phyloP scores from a whole-genome alignment of 495 filamentous ascomycete species.

The Neurospora sp. region DNA sequence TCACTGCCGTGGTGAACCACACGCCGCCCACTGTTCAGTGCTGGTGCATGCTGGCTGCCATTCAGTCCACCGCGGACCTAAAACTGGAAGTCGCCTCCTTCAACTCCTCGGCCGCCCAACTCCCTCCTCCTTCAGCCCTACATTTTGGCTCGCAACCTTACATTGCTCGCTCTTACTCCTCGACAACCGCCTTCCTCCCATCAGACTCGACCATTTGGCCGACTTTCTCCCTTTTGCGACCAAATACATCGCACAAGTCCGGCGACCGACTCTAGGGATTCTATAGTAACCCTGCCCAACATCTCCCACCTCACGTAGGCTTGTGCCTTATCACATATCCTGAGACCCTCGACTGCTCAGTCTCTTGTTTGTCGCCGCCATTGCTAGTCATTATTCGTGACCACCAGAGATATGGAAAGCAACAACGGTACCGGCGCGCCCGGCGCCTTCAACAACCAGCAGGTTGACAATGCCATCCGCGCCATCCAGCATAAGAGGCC shows the following conservation, averaged over 20 bases:
- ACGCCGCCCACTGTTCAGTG: neutral
- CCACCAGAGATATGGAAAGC: conserved; percentile 23
- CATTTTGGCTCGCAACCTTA: neutral
- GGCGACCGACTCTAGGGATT: neutral
- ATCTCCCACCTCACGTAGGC: neutral
- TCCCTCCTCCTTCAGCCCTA: conserved; percentile 16
- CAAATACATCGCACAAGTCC: neutral
- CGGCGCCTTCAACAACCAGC: conserved; percentile 23
- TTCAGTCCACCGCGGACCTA: neutral
- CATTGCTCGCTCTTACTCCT: neutral
- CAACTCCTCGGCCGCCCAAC: conserved; percentile 16
- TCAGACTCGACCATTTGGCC: neutral
- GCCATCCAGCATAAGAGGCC: conserved; percentile 89
- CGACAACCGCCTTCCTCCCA: neutral
- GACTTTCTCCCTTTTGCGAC: neutral
- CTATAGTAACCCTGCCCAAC: neutral
- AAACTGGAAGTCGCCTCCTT: neutral
- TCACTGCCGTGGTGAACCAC: neutral
- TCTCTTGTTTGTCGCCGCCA: neutral
- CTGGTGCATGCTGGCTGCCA: neutral
- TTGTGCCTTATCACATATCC: neutral
- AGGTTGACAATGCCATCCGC: conserved; percentile 61
- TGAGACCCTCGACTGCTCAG: neutral
- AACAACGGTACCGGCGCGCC: conserved; percentile 25
- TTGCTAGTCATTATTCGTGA: neutral